Evolutionary conservation across 176 grass and related monocot species (phyloP), one percentile per base, ranked within the genome.

Genomic region (Ensete ventricosum): DNA sequence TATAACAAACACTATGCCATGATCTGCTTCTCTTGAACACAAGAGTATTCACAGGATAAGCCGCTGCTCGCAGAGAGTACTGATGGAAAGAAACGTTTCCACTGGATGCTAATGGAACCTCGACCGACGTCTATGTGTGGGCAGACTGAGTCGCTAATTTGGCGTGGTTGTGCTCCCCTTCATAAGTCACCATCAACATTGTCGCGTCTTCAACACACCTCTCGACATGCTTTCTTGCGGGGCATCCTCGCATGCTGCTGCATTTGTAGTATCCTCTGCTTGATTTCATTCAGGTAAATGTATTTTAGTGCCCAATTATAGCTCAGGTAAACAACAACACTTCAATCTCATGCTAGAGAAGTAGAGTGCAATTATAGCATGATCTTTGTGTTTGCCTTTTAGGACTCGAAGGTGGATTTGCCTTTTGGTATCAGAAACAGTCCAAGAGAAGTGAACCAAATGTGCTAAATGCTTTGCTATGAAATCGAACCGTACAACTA

Each of bases 261-360:
- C 72, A 74, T 29, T 74, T 74, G 72, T 74, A 74, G 54, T 74
- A 74, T 54, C 72, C 72, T 55, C 72, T 74, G 52, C 52, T 11
- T 43, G 9, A 27, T 74, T 74, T 10, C 13, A 23, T 43, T 43
- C 19, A 29, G 11, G 52, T 8, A 57, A 9, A 29, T 34, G 16
- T 5, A 11, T 34, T 55, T 70, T 50, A 70, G 8, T n/a, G 14
- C 16, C 34, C 19, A 70, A 51, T 70, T 50, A 11, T 11, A 9
- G 16, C 6, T 0, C 29, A 29, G 29, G 29, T 43, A 43, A n/a
- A n/a, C n/a, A n/a, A 23, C 22, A 23, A 43, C 34, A 43, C 34
- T 43, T 43, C 34, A 43, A 43, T 43, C 34, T 43, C 34, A 43
- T 43, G 4, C 29, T 3, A 29, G 2, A 29, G 29, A 29, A 29